These are phyloP conservation scores for Boletus rubropictus DNA, from an alignment of 768 basidiomycete genomes.

Conservation along the genomic window DNA sequence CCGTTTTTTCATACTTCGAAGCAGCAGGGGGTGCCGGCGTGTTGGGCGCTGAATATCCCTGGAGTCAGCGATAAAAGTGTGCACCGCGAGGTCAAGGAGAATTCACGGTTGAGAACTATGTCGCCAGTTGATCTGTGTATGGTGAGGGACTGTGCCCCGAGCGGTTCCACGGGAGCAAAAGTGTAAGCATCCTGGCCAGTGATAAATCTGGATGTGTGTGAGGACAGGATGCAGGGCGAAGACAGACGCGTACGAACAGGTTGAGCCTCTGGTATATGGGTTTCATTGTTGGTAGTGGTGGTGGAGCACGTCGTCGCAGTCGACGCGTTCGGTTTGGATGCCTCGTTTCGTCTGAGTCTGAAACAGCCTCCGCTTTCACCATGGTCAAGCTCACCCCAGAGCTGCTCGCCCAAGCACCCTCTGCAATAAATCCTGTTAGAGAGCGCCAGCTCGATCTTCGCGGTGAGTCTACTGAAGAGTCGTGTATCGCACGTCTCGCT, in stretches of 20 bases:
- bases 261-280: slow-evolving; percentile 67
- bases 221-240: neutral
- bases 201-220: slow-evolving; percentile 43
- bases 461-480: slow-evolving; percentile 44
- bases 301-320: slow-evolving; percentile 11
- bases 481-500: slow-evolving; percentile 7
- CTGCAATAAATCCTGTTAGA: slow-evolving; percentile 75
- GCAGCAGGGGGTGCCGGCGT: slow-evolving; percentile 48
- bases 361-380: slow-evolving; percentile 27
- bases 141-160: slow-evolving; percentile 60
- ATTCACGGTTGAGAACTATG: slow-evolving; percentile 62
- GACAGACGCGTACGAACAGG: slow-evolving; percentile 42
- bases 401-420: slow-evolving; percentile 76
- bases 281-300: slow-evolving; percentile 52
- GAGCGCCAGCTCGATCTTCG: slow-evolving; percentile 89
- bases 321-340: neutral
- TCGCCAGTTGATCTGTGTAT: slow-evolving; percentile 72
- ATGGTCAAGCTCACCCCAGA: slow-evolving; percentile 92
- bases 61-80: neutral
- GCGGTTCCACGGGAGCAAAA: slow-evolving; percentile 61
- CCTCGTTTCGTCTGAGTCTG: slow-evolving; percentile 32
- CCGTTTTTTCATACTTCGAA: slow-evolving; percentile 54
- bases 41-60: slow-evolving; percentile 42
- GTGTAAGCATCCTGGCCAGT: slow-evolving; percentile 72
- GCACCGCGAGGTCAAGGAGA: neutral